Conservation (phyloP, 805 yeast genomes). For the Candida coquimbonensis region DNA sequence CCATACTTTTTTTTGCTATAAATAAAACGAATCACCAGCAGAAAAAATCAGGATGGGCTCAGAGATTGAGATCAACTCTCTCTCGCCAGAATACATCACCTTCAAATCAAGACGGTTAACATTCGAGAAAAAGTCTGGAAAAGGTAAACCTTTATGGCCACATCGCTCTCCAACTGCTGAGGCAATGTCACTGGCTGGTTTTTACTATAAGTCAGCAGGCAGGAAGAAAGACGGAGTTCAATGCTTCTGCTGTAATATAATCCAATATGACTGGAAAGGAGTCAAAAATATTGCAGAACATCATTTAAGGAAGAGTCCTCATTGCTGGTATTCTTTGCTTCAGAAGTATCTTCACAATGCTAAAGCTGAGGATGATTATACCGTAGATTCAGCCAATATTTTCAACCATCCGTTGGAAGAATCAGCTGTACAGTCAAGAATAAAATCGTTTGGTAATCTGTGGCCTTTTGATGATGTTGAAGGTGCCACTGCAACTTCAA, state of each 20-base stretch:
- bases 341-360: slow-evolving; percentile 18
- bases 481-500: slow-evolving; percentile 32
- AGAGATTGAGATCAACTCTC: no score
- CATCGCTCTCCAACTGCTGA: slow-evolving; percentile 23
- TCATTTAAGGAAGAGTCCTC: slow-evolving; percentile 32
- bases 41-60: no score
- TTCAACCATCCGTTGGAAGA: slow-evolving; percentile 30
- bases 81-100: no score
- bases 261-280: slow-evolving; percentile 53
- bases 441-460: slow-evolving; percentile 31
- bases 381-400: slow-evolving; percentile 12
- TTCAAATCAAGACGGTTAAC: no score
- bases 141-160: slow-evolving; percentile 12
- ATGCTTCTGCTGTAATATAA: slow-evolving; percentile 49
- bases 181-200: slow-evolving; percentile 52
- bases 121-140: slow-evolving; percentile 1
- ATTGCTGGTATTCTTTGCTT: slow-evolving; percentile 27
- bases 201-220: slow-evolving; percentile 52
- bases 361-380: slow-evolving; percentile 14
- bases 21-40: no score
- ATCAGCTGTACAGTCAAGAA: slow-evolving; percentile 28
- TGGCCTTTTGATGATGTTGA: slow-evolving; percentile 43
- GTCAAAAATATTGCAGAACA: slow-evolving; percentile 42
- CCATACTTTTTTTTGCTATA: no score
- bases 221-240: slow-evolving; percentile 44